Conservation (phyloP, 2,329 filamentous ascomycete species). For the Triangularia verruculosa region DNA sequence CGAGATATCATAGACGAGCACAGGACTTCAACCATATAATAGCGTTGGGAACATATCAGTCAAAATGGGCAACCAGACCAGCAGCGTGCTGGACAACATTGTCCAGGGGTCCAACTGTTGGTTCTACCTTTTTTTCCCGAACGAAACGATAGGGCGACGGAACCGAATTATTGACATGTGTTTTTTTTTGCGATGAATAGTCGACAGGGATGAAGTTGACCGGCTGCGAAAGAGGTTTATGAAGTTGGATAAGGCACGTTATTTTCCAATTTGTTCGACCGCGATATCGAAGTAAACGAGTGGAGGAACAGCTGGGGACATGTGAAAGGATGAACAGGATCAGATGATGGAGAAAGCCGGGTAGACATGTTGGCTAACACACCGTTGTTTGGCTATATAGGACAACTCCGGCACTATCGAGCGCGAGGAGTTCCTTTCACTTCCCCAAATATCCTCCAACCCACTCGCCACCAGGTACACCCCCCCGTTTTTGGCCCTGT, state of each 20-base stretch:
- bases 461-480: conserved; percentile 83
- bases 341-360: not conserved
- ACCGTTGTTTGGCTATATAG: conserved; percentile 44
- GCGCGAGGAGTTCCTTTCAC: conserved; percentile 93
- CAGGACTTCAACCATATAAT: not conserved
- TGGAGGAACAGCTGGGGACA: not conserved
- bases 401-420: conserved; percentile 98
- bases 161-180: not conserved
- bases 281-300: not conserved
- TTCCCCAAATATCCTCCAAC: conserved; percentile 97
- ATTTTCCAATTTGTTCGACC: not conserved
- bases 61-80: conserved; percentile 66
- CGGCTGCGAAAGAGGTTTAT: conserved; percentile 95
- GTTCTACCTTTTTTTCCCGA: conserved; percentile 11
- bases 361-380: not conserved
- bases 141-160: no score
- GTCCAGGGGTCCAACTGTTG: conserved; percentile 95
- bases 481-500: not conserved
- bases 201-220: conserved; percentile 96
- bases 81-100: conserved; percentile 85
- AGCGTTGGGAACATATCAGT: not conserved
- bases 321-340: not conserved
- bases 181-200: conserved; percentile 45
- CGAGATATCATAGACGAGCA: not conserved
- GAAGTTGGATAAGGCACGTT: conserved; percentile 91